Base-by-base conservation (phyloP, 805 yeast species). In the Peterozyma toletana region DNA sequence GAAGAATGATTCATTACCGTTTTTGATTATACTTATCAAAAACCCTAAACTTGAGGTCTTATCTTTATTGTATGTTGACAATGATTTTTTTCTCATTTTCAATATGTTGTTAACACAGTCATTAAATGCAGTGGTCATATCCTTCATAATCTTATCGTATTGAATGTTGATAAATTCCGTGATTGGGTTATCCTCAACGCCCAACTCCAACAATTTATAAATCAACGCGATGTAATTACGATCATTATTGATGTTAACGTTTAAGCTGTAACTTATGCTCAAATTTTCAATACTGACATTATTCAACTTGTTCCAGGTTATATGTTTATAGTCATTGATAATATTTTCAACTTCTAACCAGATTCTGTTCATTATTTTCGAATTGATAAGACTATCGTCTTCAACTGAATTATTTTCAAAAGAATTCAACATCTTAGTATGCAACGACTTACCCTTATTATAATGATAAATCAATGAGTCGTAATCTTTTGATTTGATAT, bases 181-280 rank as follows among this genome's bases (percentile, higher is more conserved):
- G 5, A 83, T 75, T 5, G 91, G 91, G 55, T 78, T 82, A 44
- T 77, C 80, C 38, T 67, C 71, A 2, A 75, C 71, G n/a, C 80
- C 83, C 31, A 85, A 62, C 48, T 83, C 86, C 38, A 80, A 58
- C 31, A 84, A 63, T 50, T 73, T 75, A n/a, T 72, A 67, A 18
- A 83, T 72, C 11, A 70, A 54, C 10, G 67, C 63, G 16, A 73
- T 52, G 46, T 74, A 70, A 27, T 56, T 53, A 15, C 46, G 43
- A 5, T 54, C 49, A 21, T 48, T 48, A 14, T 43, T 42, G 17
- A 35, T 38, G 30, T 45, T 38, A 10, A 37, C 29, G 5, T 45
- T 37, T 9, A 40, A 35, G 17, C 27, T 38, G 10, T 10, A 29
- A 11, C 40, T 11, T 13, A 39, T 33, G 31, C 38, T 42, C 30